phyloP scores from a whole-genome alignment of 2,329 filamentous ascomycete species.

The Penicillium palitans region DNA sequence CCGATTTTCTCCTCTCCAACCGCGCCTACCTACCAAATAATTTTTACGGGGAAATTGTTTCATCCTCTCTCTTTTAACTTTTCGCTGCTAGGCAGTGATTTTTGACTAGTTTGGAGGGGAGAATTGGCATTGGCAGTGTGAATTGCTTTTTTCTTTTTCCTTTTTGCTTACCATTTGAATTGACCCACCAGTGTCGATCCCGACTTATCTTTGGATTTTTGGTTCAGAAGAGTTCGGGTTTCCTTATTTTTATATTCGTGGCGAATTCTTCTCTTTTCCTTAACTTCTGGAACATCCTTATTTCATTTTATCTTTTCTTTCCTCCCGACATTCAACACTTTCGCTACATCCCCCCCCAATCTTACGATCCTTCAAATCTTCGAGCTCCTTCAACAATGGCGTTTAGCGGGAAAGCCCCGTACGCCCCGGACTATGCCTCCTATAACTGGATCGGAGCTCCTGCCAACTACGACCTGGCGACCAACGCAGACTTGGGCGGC shows the following conservation, averaged over 20 bases:
- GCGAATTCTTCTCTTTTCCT: conserved; percentile 21
- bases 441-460: conserved; percentile 53
- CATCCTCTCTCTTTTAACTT: neutral
- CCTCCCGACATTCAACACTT: neutral
- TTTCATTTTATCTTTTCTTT: conserved; percentile 2
- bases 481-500: conserved; percentile 65
- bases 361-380: neutral
- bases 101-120: neutral
- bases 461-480: conserved; percentile 45
- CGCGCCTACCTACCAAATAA: conserved; percentile 14
- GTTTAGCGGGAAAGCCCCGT: conserved; percentile 33
- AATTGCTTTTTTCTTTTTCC: conserved; percentile 4
- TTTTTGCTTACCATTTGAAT: conserved; percentile 9
- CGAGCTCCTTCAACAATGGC: conserved; percentile 26
- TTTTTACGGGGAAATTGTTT: neutral
- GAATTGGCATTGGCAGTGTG: conserved; percentile 4
- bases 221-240: conserved; percentile 12
- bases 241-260: conserved; percentile 30
- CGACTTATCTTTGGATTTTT: conserved; percentile 14
- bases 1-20: conserved; percentile 12
- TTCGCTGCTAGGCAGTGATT: conserved; percentile 1
- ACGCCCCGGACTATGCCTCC: conserved; percentile 47
- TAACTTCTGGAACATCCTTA: neutral
- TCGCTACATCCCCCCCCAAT: neutral
- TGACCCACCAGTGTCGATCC: conserved; percentile 25